Base-by-base conservation (phyloP, 1,139 yeast genomes). In the Nakaseomyces sp. region DNA sequence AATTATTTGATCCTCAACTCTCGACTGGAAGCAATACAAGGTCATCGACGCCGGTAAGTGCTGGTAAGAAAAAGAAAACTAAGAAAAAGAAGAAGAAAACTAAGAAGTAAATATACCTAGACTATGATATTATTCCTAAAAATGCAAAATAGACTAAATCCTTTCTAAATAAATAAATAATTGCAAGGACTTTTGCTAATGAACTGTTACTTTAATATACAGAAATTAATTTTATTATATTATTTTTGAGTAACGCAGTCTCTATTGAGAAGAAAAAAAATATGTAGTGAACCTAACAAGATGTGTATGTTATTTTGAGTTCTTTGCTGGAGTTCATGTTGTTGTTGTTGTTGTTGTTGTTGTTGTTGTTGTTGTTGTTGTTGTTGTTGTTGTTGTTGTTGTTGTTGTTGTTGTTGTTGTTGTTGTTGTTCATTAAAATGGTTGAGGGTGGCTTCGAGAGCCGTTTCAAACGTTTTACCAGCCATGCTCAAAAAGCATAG, bases 401-500 rank as follows among this genome's bases (percentile, higher is more conserved):
- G n/a, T n/a, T n/a, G n/a, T n/a, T n/a, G n/a, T n/a, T n/a, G n/a
- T n/a, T n/a, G n/a, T n/a, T n/a, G n/a, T n/a, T n/a, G n/a, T n/a
- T n/a, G n/a, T n/a, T n/a, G n/a, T 22, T 22, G 19, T 30, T 15
- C 18, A 30, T 15, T n/a, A 17, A 33, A 9, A 12, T n/a, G n/a
- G n/a, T n/a, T n/a, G n/a, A n/a, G n/a, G n/a, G n/a, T n/a, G n/a
- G n/a, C n/a, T n/a, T n/a, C n/a, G n/a, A n/a, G n/a, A n/a, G n/a
- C n/a, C n/a, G n/a, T n/a, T n/a, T n/a, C n/a, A n/a, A n/a, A n/a
- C 16, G n/a, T 5, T 22, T 29, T 56, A 78, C 82, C 85, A 80
- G 2, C 87, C 89, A 56, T 86, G 89, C 58, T 88, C 96, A 67
- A 91, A 91, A 49, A 91, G 71, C 86, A 88, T 83, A 16, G 95